phyloP scores from a whole-genome alignment of 495 filamentous ascomycete genomes.

The Penicillium lagena region DNA sequence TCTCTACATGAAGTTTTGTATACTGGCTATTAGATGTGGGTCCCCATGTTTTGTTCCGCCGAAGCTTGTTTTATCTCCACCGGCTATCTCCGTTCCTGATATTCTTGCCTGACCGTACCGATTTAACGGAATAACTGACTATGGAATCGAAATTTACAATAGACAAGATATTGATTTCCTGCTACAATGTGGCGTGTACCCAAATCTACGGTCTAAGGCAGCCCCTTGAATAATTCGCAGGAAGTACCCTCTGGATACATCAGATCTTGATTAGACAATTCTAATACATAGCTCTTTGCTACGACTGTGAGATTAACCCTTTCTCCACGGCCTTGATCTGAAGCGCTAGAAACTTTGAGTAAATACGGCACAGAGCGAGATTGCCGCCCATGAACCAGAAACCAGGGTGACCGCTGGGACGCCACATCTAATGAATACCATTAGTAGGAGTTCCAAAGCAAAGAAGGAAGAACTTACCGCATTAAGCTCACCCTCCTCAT shows the following conservation, averaged over 20 bases:
- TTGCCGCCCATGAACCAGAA: slow-evolving; percentile 83
- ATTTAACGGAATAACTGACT: no score
- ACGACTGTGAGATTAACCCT: slow-evolving; percentile 18
- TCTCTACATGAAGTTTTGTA: not conserved
- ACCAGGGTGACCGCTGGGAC: slow-evolving; percentile 60
- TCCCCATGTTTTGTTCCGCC: not conserved
- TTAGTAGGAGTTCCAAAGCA: slow-evolving; percentile 5
- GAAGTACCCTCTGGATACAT: not conserved
- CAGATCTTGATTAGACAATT: not conserved
- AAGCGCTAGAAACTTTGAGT: slow-evolving; percentile 62
- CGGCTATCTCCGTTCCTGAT: no score
- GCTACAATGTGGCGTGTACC: no score
- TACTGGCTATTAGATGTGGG: not conserved
- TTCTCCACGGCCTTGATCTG: slow-evolving; percentile 66
- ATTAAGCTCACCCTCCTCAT: slow-evolving; percentile 65
- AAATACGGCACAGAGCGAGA: slow-evolving; percentile 64
- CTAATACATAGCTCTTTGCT: slow-evolving; percentile 3
- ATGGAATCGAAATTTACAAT: no score
- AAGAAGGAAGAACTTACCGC: slow-evolving; percentile 14
- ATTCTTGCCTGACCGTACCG: no score
- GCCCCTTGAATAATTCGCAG: not conserved
- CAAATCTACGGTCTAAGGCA: no score
- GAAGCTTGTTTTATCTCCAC: no score
- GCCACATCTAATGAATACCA: slow-evolving; percentile 51
- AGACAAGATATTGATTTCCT: no score